Base-by-base conservation (phyloP, 2,329 filamentous ascomycete genomes). In the Penicillium sp. region DNA sequence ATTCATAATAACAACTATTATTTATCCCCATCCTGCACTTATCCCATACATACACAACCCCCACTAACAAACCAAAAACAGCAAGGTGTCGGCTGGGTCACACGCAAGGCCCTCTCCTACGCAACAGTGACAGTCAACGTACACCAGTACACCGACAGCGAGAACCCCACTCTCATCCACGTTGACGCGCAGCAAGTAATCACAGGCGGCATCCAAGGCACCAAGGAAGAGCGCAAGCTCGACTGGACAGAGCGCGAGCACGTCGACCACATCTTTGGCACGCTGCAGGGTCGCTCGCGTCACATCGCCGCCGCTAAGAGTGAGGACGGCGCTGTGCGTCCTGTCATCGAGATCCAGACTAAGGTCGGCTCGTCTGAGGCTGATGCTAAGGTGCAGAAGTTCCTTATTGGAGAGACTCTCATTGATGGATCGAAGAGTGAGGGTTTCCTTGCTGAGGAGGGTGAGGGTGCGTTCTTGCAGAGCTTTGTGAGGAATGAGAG, bases 241-340 rank as follows among this genome's bases (percentile, higher is more conserved):
- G 81, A 88, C 70, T 86, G 81, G 76, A 71, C 75, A 25, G 81
- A 75, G 53, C 86, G 88, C 65, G 82, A 84, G 61, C 90, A 92
- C 78, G 78, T 77, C 25, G 91, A 96, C 79, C 87, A 86, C 80
- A 83, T 96, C 64, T 96, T 95, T 72, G 92, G 92, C 57, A 78
- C 76, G 54, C 82, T 94, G 60, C 78, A 79, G 50, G 90, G 88
- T 56, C 81, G 80, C 59, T 84, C 81, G 43, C 75, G 78, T 45
- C 86, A 81, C 70, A 64, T 84, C 57, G 70, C 70, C 19, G 70
- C 65, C 11, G 61, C 61, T 11, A 67, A 74, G 58, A 68, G 66
- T 11, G 69, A 75, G 21, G 78, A 75, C 43, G 70, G 68, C 34
- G 75, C 73, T 62, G 67, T 72, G 25, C 68, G 70, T 1, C 74